Conservation (phyloP, 441 rosid species). For the Francoa sonchifolia region DNA sequence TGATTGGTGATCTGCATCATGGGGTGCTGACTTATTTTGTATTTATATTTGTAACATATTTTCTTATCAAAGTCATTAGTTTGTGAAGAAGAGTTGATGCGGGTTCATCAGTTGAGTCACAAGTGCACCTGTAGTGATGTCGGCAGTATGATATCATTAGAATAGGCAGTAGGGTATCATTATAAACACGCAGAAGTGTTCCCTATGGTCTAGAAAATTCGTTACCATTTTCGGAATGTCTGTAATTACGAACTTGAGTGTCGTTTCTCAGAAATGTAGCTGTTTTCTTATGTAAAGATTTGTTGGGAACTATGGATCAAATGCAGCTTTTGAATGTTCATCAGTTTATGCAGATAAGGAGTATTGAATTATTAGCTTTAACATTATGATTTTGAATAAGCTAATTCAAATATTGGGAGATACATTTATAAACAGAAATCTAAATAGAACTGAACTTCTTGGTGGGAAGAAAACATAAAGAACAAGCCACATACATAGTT, state of each 20-base stretch:
- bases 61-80: not conserved
- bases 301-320: no score
- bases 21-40: not conserved
- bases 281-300: no score
- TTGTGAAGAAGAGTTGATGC: not conserved
- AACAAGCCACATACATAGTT: slow-evolving; percentile 10
- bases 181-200: not conserved
- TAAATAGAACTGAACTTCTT: slow-evolving; percentile 5
- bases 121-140: not conserved
- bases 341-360: not conserved
- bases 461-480: slow-evolving; percentile 6
- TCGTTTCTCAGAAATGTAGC: no score
- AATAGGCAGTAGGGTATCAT: not conserved
- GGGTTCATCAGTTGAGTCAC: not conserved
- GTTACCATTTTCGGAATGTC: no score
- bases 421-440: slow-evolving; percentile 13
- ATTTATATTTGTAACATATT: slow-evolving; percentile 4
- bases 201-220: not conserved
- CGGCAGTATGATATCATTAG: no score
- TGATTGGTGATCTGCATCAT: not conserved
- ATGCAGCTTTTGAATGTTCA: not conserved
- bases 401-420: slow-evolving; percentile 13
- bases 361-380: not conserved
- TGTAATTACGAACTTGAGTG: no score
- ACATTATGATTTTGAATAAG: not conserved